Evolutionary conservation across 169 alveolate genomes (phyloP), one percentile per base, ranked within the genome.

Genomic region (Eimeria necatrix): DNA sequence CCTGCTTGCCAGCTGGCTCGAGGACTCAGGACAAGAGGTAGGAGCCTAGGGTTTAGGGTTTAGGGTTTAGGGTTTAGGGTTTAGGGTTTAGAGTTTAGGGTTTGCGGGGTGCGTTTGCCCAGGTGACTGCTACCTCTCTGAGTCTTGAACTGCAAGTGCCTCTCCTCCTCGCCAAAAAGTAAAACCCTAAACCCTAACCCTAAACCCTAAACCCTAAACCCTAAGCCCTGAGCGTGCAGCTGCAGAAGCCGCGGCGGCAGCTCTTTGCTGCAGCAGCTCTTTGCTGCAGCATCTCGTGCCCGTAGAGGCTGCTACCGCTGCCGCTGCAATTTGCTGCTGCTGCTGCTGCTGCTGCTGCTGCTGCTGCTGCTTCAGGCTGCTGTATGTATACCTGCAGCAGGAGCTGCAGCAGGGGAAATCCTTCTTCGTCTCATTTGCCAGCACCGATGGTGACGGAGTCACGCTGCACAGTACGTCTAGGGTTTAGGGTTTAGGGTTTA

Each of bases 31-130:
- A n/a, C 14, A 64, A 5, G 76, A 64, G 20, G 76, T 64, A 20
- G 9, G 76, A 64, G 20, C 76, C 76, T 24, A 10, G 14, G 32
- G 20, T 8, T 64, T 9, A 64, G 76, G 76, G 18, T n/a, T n/a
- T n/a, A n/a, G n/a, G n/a, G n/a, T n/a, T 64, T 64, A 64, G 76
- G 76, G 76, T n/a, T 64, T 64, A n/a, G 76, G 76, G 64, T 56
- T 56, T 56, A 56, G 76, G 76, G 76, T 14, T 64, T 9, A 64
- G 76, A 5, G 76, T 64, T n/a, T n/a, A 64, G 18, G 76, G 18
- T 64, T 64, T 64, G 26, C 76, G 20, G 9, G 76, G 5, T 64
- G 18, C 20, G 26, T n/a, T 64, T 64, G 5, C 26, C 20, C 26
- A 64, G 76, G 41, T 64, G 76, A 64, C 76, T 8, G 76, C 76